Percentiles rank a stretch among this genome's conserved stretches.
phyloP scores from a whole-genome alignment of 148 eudicot species.

The Rhododendron vialii region DNA sequence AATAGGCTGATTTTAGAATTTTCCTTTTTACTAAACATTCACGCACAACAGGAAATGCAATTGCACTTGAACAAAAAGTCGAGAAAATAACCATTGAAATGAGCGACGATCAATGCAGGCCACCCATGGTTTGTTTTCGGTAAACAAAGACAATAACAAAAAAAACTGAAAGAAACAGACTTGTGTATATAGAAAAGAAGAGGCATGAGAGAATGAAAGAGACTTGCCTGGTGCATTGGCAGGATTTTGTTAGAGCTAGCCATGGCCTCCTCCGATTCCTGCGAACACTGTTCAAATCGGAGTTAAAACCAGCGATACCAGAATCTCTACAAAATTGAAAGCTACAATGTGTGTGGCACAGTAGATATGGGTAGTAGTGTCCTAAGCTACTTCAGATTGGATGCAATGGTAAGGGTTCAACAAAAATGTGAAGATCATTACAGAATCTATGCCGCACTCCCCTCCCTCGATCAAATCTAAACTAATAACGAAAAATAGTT shows the following conservation, averaged over 20 bases:
- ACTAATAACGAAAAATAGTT: too few species aligned
- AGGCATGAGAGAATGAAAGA: not conserved
- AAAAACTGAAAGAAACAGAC: not conserved
- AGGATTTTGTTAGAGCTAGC: not conserved
- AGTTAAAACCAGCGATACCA: not conserved
- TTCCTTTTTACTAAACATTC: too few species aligned
- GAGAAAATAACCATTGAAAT: not conserved
- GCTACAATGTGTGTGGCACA: too few species aligned
- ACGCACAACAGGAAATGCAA: not conserved
- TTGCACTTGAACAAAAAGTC: not conserved
- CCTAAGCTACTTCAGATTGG: too few species aligned
- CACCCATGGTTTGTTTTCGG: not conserved
- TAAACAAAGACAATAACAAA: too few species aligned
- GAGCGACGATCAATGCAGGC: slow-evolving; percentile 1
- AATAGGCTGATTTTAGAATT: too few species aligned
- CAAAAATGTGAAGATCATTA: too few species aligned
- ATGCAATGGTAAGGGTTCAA: too few species aligned
- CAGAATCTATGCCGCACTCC: too few species aligned
- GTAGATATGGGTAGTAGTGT: too few species aligned
- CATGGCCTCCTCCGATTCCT: not conserved
- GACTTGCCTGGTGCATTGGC: not conserved
- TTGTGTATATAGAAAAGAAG: not conserved
- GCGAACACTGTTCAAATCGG: not conserved
- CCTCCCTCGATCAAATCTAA: too few species aligned
- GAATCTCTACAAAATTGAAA: not conserved